Conservation (phyloP, 2,329 filamentous ascomycete species). For the Coniochaeta sp. region DNA sequence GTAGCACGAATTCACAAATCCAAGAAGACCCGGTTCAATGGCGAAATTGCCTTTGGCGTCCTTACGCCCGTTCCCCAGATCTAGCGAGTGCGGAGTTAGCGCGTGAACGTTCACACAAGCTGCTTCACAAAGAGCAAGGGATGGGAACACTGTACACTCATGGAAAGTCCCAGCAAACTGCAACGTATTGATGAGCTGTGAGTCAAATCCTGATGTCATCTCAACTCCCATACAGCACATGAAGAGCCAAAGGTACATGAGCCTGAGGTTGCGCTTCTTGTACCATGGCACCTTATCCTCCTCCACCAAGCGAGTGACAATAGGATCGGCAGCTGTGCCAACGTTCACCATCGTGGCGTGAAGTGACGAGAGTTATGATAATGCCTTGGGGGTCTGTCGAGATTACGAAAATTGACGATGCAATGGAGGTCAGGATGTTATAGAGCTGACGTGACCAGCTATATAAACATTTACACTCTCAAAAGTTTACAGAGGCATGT, state of each 20-base stretch:
- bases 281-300: slow-evolving; percentile 42
- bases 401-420: background rate
- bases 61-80: slow-evolving; percentile 11
- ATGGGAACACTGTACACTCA: slow-evolving; percentile 16
- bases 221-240: slow-evolving; percentile 56
- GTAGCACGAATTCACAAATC: slow-evolving; percentile 46
- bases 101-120: background rate
- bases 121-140: background rate
- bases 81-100: background rate
- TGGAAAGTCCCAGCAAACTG: slow-evolving; percentile 30
- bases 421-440: background rate
- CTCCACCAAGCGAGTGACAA: slow-evolving; percentile 26
- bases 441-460: background rate
- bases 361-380: background rate
- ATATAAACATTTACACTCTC: background rate
- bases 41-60: slow-evolving; percentile 7
- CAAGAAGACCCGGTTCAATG: slow-evolving; percentile 25
- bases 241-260: slow-evolving; percentile 49
- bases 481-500: too few species aligned
- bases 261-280: slow-evolving; percentile 50
- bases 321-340: slow-evolving; percentile 19
- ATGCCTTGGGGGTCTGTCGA: background rate
- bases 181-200: slow-evolving; percentile 36
- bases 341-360: background rate
- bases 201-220: slow-evolving; percentile 37